Conservation (phyloP, 768 basidiomycete genomes). For the Psilocybe tampanensis region DNA sequence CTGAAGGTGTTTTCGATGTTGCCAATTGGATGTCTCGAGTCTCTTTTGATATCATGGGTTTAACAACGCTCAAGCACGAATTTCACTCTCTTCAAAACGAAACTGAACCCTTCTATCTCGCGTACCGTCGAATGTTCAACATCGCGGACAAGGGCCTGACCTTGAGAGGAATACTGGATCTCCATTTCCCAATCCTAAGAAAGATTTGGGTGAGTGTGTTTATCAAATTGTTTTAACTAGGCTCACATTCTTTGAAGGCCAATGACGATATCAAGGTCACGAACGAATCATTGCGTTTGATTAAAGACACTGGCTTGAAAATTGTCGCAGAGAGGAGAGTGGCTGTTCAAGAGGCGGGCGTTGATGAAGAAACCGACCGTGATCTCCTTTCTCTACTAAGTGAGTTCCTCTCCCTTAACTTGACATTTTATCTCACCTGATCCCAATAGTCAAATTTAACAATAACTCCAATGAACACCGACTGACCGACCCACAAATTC, state of each 20-base stretch:
- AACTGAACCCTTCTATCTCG: slow-evolving; percentile 47
- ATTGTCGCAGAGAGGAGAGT: slow-evolving; percentile 46
- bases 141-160: slow-evolving; percentile 48
- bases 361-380: slow-evolving; percentile 28
- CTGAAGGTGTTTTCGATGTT: slow-evolving; percentile 44
- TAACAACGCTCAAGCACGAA: slow-evolving; percentile 55
- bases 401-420: slow-evolving; percentile 26
- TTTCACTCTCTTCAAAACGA: slow-evolving; percentile 53
- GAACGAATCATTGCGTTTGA: slow-evolving; percentile 38
- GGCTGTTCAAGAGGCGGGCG: slow-evolving; percentile 35
- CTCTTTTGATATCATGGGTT: slow-evolving; percentile 65
- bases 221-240: background rate
- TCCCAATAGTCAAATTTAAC: slow-evolving; percentile 58
- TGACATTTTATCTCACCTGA: background rate
- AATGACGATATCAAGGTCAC: slow-evolving; percentile 24
- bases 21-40: slow-evolving; percentile 61
- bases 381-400: slow-evolving; percentile 53
- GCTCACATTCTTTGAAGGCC: background rate
- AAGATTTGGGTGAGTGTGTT: slow-evolving; percentile 41
- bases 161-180: slow-evolving; percentile 40
- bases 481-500: slow-evolving; percentile 62
- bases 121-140: slow-evolving; percentile 52
- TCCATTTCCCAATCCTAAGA: slow-evolving; percentile 49
- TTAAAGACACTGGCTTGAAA: slow-evolving; percentile 41
- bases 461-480: slow-evolving; percentile 46